phyloP scores from a whole-genome alignment of 805 yeast species.

The Candida yuanshanica region DNA sequence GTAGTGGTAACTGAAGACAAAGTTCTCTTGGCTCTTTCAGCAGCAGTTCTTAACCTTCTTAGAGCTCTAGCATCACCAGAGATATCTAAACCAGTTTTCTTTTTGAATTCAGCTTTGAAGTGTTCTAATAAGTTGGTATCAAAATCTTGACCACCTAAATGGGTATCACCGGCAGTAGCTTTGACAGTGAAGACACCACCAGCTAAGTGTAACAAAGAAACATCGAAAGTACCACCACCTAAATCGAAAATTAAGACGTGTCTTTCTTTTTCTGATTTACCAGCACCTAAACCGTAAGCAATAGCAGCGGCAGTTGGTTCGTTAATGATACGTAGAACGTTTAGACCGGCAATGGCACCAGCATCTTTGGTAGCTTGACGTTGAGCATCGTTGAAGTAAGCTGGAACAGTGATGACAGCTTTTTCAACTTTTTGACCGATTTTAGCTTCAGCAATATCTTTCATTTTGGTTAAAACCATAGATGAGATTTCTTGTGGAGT shows the following conservation, averaged over 20 bases:
- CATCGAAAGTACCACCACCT: constrained; percentile 86
- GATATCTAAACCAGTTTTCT: constrained; percentile 90
- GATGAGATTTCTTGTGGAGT: constrained; percentile 74
- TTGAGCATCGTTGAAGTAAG: constrained; percentile 75
- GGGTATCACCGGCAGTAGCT: constrained; percentile 81
- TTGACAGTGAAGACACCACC: constrained; percentile 78
- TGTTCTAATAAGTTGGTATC: constrained; percentile 92
- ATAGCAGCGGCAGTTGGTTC: constrained; percentile 96
- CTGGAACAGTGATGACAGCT: constrained; percentile 77
- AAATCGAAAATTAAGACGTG: constrained; percentile 60
- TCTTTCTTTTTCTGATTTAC: constrained; percentile 73
- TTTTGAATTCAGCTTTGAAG: constrained; percentile 91
- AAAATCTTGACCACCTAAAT: constrained; percentile 87
- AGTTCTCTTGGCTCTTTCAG: constrained; percentile 99
- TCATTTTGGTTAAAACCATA: constrained; percentile 78
- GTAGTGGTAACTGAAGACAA: constrained; percentile 91
- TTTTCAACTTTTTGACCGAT: constrained; percentile 66
- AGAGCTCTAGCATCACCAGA: constrained; percentile 90
- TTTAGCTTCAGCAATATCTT: constrained; percentile 73
- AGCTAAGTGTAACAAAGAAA: constrained; percentile 70
- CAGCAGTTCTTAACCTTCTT: constrained; percentile 97
- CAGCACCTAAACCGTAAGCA: constrained; percentile 97
- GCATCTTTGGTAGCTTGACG: constrained; percentile 82
- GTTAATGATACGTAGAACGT: constrained; percentile 71
- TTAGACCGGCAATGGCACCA: constrained; percentile 75